phyloP scores from a whole-genome alignment of 495 filamentous ascomycete genomes.

The Aspergillus egyptiacus region DNA sequence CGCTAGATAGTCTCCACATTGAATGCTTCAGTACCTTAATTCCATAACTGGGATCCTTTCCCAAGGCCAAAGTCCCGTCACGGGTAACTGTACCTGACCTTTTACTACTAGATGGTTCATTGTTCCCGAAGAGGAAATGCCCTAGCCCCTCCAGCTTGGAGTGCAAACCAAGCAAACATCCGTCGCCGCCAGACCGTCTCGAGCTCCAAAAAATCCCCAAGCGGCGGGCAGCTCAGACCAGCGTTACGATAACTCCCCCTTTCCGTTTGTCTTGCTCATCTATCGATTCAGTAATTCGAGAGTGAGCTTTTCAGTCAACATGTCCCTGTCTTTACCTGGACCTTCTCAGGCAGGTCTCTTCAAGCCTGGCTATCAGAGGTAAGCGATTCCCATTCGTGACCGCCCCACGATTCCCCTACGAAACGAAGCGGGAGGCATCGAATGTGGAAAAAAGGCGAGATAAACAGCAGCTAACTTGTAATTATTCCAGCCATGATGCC shows the following conservation, averaged over 20 bases:
- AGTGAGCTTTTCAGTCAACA: conserved; percentile 42
- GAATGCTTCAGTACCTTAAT: too few species aligned
- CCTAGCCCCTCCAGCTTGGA: conserved; percentile 32
- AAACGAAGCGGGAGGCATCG: not conserved
- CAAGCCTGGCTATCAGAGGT: conserved; percentile 97
- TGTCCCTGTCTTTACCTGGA: conserved; percentile 92
- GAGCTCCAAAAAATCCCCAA: conserved; percentile 43
- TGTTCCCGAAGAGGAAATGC: conserved; percentile 12
- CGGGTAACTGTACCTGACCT: too few species aligned
- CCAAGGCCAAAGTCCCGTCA: too few species aligned
- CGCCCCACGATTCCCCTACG: conserved; percentile 10
- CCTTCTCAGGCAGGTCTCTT: conserved; percentile 92
- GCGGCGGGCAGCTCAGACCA: conserved; percentile 32
- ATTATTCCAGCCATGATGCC: conserved; percentile 69
- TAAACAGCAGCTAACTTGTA: conserved; percentile 12
- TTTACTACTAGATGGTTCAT: not conserved
- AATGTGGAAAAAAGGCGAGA: not conserved
- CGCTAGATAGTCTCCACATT: too few species aligned
- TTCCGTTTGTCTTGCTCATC: conserved; percentile 18
- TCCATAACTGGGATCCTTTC: too few species aligned
- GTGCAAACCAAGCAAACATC: conserved; percentile 44
- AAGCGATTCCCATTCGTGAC: conserved; percentile 35
- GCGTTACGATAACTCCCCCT: conserved; percentile 19
- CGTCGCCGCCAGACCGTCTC: conserved; percentile 30
- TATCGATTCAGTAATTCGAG: conserved; percentile 18